Conservation (phyloP, 495 filamentous ascomycete species). For the Penicillium argentinense region DNA sequence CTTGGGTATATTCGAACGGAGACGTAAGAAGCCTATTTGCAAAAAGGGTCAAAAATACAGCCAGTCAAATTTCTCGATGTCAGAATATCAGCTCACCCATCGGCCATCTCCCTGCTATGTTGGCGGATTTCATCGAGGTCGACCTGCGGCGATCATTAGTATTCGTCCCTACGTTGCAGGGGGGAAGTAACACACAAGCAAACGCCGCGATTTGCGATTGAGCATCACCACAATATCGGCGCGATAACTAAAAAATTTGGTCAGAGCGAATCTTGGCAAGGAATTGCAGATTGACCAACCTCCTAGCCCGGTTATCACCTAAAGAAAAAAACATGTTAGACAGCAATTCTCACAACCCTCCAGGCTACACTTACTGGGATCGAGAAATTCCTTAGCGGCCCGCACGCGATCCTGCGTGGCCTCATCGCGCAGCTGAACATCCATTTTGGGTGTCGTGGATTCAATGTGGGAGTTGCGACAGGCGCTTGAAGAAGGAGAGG, state of each 20-base stretch:
- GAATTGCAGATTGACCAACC: constrained; percentile 36
- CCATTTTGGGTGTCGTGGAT: constrained; percentile 53
- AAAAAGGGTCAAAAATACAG: not conserved
- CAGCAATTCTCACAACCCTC: not conserved
- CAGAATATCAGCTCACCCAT: constrained; percentile 53
- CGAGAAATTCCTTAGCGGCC: constrained; percentile 79
- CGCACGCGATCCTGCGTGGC: constrained; percentile 77
- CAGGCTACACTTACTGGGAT: constrained; percentile 63
- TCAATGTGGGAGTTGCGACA: constrained; percentile 10
- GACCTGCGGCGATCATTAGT: constrained; percentile 53
- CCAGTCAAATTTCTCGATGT: not conserved
- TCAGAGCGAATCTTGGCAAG: constrained; percentile 12
- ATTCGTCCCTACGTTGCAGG: not conserved
- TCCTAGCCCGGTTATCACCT: constrained; percentile 58
- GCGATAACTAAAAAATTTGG: constrained; percentile 56
- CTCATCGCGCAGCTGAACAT: constrained; percentile 77
- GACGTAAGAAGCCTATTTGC: constrained; percentile 63
- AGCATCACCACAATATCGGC: constrained; percentile 91
- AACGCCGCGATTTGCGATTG: constrained; percentile 75
- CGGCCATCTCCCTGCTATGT: constrained; percentile 85
- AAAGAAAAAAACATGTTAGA: constrained; percentile 23
- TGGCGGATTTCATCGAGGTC: constrained; percentile 93
- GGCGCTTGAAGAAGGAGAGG: constrained; percentile 15
- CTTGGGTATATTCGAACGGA: constrained; percentile 84
- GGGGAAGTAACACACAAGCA: constrained; percentile 45